Evolutionary conservation across 108 stramenopile genomes (phyloP).

Genomic region (Cyclotella atomus): DNA sequence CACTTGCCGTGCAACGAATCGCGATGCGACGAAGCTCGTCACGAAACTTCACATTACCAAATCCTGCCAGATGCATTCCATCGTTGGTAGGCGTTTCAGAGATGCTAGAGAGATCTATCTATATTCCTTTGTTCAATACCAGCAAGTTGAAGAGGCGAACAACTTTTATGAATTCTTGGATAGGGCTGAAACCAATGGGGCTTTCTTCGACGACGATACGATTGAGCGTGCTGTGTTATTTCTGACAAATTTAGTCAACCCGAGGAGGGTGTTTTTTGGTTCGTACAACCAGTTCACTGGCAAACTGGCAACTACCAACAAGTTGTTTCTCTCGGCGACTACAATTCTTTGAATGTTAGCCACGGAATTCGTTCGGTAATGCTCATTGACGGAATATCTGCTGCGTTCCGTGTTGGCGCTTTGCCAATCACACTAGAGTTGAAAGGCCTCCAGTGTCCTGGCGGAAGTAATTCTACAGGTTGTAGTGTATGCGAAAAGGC

Average conservation of each 20-base stretch:
- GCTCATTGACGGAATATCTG: neutral
- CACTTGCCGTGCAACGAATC: neutral
- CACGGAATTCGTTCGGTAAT: too few species aligned
- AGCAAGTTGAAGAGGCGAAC: neutral
- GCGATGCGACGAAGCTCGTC: neutral
- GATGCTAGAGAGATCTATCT: neutral
- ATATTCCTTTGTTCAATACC: neutral
- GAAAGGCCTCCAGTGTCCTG: neutral
- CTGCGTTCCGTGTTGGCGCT: neutral
- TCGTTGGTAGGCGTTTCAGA: neutral
- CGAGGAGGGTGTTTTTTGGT: neutral
- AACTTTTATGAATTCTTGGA: too few species aligned
- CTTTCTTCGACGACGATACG: neutral
- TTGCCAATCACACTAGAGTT: neutral
- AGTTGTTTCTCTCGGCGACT: neutral
- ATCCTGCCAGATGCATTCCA: neutral
- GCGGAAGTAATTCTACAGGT: neutral
- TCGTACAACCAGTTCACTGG: neutral
- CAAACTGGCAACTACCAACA: neutral
- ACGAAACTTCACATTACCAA: neutral
- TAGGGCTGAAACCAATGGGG: too few species aligned
- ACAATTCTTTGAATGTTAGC: neutral
- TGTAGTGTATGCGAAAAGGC: neutral
- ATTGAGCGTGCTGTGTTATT: neutral
- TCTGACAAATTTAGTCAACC: neutral